Evolutionary conservation across 345 rosid species (phyloP), one percentile per base, ranked within the genome.

Genomic region (Murraya paniculata): DNA sequence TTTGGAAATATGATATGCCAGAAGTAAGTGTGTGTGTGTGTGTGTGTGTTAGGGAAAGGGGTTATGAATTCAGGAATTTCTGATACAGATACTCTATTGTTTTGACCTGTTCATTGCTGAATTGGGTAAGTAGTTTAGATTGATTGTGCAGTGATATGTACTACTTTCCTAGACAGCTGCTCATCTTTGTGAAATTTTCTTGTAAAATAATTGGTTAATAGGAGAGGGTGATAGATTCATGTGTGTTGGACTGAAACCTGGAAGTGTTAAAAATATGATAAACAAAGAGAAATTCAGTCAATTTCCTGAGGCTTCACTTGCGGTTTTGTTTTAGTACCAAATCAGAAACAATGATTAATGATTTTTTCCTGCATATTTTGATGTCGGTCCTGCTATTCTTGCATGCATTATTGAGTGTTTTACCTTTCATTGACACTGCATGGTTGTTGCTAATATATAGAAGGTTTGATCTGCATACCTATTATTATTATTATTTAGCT

Each of bases 401-500:
- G 73, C 58, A 45, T 45, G 55, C 45, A 41, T 28, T 11, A 74
- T 74, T 22, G 11, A 62, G 5, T 19, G 39, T 73, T 41, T 41
- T 10, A 3, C 9, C 48, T 9, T 39, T 25, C 10, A 14, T 13
- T 41, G n/a, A 45, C 60, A 4, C 24, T 33, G 39, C 30, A 18
- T 72, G 30, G 28, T 61, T 11, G 22, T 65, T 65, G 22, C 31
- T 70, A 28, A 62, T 45, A 21, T 61, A 36, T 22, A 36, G n/a
- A 33, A 31, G 50, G 67, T 70, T 71, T 45, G 24, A 68, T 8
- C 19, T 31, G 64, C 7, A 27, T 74, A 57, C 25, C n/a, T n/a
- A n/a, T 8, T 28, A 48, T 73, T 78, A 33, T 76, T 79, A 38
- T 74, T 38, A 64, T 55, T 6, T 30, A 30, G 55, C 61, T 77